Base-by-base conservation (phyloP, 768 basidiomycete species). In the Panaeolus papilionaceus region DNA sequence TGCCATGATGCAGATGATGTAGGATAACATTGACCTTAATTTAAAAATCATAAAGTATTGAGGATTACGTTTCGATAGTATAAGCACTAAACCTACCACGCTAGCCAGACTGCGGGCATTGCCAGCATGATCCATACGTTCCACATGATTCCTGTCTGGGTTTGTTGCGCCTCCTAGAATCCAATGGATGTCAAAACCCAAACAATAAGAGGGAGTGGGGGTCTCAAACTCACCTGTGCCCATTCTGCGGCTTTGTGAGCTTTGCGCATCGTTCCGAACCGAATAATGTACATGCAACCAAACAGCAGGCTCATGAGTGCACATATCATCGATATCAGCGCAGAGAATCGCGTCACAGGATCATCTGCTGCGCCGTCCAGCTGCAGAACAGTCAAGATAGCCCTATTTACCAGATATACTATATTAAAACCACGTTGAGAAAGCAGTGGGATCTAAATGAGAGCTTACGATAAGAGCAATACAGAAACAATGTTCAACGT, bases 71-170 rank as follows among this genome's bases (percentile, higher is more conserved):
- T 40, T 40, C 39, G 14, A 40, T 40, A 40, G 3, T 10, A 40
- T 11, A 14, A 40, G 9, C 14, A 16, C 16, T 44, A 4, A 44
- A 44, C 33, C 7, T 58, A 58, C 89, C 89, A 92, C 5, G 87
- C 81, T 38, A 91, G 82, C 87, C 88, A 91, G 11, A 88, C 72
- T 0, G 84, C 86, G 0, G 90, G 90, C 80, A 89, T 84, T 0
- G 89, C 86, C 37, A 92, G 79, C 20, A 91, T 68, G 1, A 91
- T 85, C 89, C 90, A 91, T 14, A 91, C 86, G 67, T 92, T 92
- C 90, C 90, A 82, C 68, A 72, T 77, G 38, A 80, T 76, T 1
- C 63, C 61, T 1, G 76, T 72, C 12, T 68, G 70, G 2, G 71
- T 69, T 61, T 76, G 77, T 64, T 85, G 82, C 3, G 88, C 86